Percentiles rank a stretch among this genome's conserved stretches.
Conservation (phyloP, 805 yeast genomes). For the Myxozyma neglecta region DNA sequence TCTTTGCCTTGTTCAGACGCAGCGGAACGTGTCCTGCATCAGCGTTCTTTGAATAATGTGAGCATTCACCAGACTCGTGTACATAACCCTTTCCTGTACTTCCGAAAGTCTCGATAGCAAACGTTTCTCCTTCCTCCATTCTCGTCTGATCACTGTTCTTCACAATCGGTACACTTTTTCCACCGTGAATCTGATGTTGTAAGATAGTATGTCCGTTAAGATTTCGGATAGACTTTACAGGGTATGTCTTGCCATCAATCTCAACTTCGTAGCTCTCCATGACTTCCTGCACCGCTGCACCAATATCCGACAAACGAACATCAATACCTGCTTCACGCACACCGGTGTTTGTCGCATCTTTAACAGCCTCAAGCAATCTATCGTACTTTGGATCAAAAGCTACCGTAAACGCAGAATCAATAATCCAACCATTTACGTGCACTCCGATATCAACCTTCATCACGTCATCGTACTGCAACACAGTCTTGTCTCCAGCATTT, state of each 20-base stretch:
- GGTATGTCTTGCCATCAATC: constrained; percentile 78
- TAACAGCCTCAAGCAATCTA: constrained; percentile 76
- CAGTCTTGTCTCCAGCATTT: constrained; percentile 86
- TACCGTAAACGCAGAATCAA: constrained; percentile 93
- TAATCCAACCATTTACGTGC: constrained; percentile 89
- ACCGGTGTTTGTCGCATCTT: constrained; percentile 92
- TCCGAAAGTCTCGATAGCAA: constrained; percentile 98
- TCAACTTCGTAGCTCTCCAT: constrained; percentile 97
- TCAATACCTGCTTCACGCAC: constrained; percentile 92
- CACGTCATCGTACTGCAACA: constrained; percentile 81
- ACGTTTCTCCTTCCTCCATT: constrained; percentile 98
- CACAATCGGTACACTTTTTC: constrained; percentile 95
- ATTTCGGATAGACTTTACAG: constrained; percentile 85
- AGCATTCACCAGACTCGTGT: constrained; percentile 81
- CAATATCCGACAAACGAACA: constrained; percentile 90
- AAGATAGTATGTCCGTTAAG: constrained; percentile 92
- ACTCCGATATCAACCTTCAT: constrained; percentile 97
- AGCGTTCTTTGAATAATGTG: constrained; percentile 77
- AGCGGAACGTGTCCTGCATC: constrained; percentile 54
- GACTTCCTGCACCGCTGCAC: constrained; percentile 92
- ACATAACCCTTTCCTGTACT: constrained; percentile 95
- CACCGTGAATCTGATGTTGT: constrained; percentile 84
- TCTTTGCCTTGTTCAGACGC: constrained; percentile 65
- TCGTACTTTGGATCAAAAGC: constrained; percentile 85
- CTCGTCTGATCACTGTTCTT: constrained; percentile 90